Evolutionary conservation across 768 basidiomycete species (phyloP).

Genomic region (Pisolithus microcarpus): DNA sequence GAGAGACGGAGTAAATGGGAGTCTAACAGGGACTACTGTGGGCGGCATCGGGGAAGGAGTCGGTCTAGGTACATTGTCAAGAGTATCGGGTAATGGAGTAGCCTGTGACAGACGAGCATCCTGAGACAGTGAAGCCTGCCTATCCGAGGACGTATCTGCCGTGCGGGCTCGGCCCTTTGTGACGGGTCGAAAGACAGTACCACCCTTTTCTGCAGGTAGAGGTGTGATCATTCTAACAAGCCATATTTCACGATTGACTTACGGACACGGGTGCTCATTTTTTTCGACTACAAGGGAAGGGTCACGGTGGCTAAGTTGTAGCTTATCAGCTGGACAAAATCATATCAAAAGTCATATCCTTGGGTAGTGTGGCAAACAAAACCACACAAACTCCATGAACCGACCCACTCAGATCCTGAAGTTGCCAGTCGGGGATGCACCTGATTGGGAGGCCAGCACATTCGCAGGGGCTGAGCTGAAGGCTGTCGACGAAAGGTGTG

Average conservation of each 20-base stretch:
- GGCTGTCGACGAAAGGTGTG: conserved; percentile 52
- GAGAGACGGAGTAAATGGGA: conserved; percentile 4
- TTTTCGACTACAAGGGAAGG: neutral
- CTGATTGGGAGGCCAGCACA: conserved; percentile 55
- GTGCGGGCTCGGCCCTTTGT: conserved; percentile 47
- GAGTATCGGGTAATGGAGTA: conserved; percentile 1
- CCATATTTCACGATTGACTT: conserved; percentile 30
- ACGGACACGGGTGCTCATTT: conserved; percentile 52
- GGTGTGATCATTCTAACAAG: conserved; percentile 1
- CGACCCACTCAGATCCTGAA: conserved; percentile 22
- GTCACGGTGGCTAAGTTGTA: neutral
- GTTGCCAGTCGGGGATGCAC: conserved; percentile 50
- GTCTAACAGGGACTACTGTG: conserved; percentile 2
- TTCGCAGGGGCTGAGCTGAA: conserved; percentile 36
- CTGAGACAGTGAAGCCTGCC: conserved; percentile 10
- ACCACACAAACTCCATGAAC: conserved; percentile 24
- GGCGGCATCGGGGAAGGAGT: conserved; percentile 2
- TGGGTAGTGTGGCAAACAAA: conserved; percentile 9
- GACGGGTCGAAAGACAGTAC: conserved; percentile 62
- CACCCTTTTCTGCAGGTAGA: conserved; percentile 54
- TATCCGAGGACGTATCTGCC: conserved; percentile 13
- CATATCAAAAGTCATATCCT: neutral
- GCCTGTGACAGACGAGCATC: conserved; percentile 10
- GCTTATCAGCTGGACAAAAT: neutral
- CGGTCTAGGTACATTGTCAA: neutral